Base-by-base conservation (phyloP, 1,139 yeast species). In the Diutina ranongensis region DNA sequence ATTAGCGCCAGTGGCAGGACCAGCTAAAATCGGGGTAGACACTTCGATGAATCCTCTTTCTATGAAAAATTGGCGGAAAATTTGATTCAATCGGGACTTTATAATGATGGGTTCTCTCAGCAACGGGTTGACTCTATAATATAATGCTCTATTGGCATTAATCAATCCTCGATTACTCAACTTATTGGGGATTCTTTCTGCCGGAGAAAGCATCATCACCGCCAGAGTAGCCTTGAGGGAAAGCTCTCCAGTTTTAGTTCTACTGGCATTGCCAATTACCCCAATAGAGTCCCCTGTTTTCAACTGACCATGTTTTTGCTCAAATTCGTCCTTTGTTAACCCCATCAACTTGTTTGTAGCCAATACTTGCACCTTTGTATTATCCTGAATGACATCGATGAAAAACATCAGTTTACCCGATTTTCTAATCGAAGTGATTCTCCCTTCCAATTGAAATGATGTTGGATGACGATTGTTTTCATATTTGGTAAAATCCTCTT, bases 1-100 rank as follows among this genome's bases (percentile, higher is more conserved):
- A 54, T 81, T 79, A 1, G 98, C 97, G 1, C 97, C 97, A 5
- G 94, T 86, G 1, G 88, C 73, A 40, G 74, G 63, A 22, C 76
- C 72, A 0, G 88, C 77, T 15, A 92, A 61, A 1, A 87, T 76
- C 0, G 98, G 98, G 0, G 98, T 92, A 48, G 81, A 84, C 0
- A 92, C 94, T 57, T 88, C 97, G 18, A 85, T 53, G 54, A 88
- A 94, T 1, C 67, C 76, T n/a, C 67, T 62, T 0, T 58, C 53
- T 19, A 69, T 65, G 33, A 89, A 70, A 55, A 76, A 88, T 2
- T 58, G 54, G 22, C 97, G 64, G 4, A 89, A 67, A 3, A 72
- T 59, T 28, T 68, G 67, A 2, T 80, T 66, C 1, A 88, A 64
- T 25, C 65, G 56, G 2, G 82, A 69, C 50, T 89, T 73, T 1